Conservation (phyloP, 2,329 filamentous ascomycete species). For the Waltergamsia citrina region DNA sequence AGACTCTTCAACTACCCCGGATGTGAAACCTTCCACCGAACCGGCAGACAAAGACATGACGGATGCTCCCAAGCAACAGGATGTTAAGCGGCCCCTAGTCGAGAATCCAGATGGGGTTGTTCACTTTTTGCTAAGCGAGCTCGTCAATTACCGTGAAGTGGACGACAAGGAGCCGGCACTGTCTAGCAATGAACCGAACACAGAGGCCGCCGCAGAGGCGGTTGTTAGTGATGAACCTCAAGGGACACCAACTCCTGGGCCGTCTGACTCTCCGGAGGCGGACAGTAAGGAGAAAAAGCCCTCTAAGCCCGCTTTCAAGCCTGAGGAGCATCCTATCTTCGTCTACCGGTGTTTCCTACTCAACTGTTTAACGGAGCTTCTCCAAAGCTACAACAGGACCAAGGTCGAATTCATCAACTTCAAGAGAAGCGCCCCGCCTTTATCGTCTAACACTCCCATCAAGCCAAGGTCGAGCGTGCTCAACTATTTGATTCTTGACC, state of each 20-base stretch:
- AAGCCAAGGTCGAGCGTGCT: constrained; percentile 89
- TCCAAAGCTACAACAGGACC: constrained; percentile 84
- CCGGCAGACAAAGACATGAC: constrained; percentile 47
- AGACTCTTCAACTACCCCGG: constrained; percentile 15
- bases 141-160: constrained; percentile 86
- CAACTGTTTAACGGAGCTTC: constrained; percentile 80
- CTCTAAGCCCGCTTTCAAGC: constrained; percentile 71
- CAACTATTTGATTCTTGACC: constrained; percentile 82
- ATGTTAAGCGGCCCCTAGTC: constrained; percentile 73
- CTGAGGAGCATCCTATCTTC: constrained; percentile 90
- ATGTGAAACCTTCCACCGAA: constrained; percentile 54
- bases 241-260: constrained; percentile 21
- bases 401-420: constrained; percentile 99
- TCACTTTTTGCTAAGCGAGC: constrained; percentile 86
- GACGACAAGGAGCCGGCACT: constrained; percentile 63
- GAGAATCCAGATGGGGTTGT: constrained; percentile 93
- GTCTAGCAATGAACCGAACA: constrained; percentile 25
- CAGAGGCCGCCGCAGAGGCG: constrained; percentile 14
- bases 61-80: constrained; percentile 46
- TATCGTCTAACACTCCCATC: constrained; percentile 77
- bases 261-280: no score
- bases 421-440: constrained; percentile 80
- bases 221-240: constrained; percentile 9
- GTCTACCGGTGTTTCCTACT: constrained; percentile 93
- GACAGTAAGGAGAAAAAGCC: constrained; percentile 46